phyloP scores from a whole-genome alignment of 345 rosid species.

The Eucalyptus decipiens region DNA sequence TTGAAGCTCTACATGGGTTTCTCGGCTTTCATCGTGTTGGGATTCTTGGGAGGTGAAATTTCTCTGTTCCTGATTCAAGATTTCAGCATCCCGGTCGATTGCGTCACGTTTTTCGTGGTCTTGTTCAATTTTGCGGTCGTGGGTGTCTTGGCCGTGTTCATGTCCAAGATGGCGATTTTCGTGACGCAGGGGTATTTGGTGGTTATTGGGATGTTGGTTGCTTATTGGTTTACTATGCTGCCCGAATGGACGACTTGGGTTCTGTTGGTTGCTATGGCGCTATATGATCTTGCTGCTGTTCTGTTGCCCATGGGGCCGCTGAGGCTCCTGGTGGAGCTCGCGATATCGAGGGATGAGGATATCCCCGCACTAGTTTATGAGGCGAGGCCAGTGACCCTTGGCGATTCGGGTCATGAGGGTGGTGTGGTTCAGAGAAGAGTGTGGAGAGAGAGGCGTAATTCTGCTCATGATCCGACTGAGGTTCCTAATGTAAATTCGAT shows the following conservation, averaged over 20 bases:
- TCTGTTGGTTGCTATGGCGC: conserved; percentile 66
- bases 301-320: conserved; percentile 87
- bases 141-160: conserved; percentile 82
- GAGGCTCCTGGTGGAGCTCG: conserved; percentile 87
- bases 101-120: conserved; percentile 43
- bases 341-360: conserved; percentile 93
- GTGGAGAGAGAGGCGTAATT: conserved; percentile 54
- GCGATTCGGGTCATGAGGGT: conserved; percentile 12
- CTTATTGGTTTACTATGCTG: conserved; percentile 82
- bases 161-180: conserved; percentile 82
- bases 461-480: neutral
- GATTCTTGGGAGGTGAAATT: conserved; percentile 72
- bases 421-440: conserved; percentile 40
- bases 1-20: conserved; percentile 72
- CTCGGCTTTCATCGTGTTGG: conserved; percentile 76
- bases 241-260: conserved; percentile 98
- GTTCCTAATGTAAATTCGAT: neutral
- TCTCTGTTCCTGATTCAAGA: conserved; percentile 35
- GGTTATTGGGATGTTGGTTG: conserved; percentile 74
- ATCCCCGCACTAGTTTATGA: conserved; percentile 91
- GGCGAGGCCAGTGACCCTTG: conserved; percentile 60
- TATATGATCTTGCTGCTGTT: conserved; percentile 93
- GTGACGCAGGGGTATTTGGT: conserved; percentile 81
- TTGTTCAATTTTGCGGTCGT: conserved; percentile 70
- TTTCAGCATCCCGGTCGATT: conserved; percentile 52